These are phyloP conservation scores for Vanderwaltozyma tropicalis DNA, from an alignment of 805 yeast genomes.

Conservation along the genomic window DNA sequence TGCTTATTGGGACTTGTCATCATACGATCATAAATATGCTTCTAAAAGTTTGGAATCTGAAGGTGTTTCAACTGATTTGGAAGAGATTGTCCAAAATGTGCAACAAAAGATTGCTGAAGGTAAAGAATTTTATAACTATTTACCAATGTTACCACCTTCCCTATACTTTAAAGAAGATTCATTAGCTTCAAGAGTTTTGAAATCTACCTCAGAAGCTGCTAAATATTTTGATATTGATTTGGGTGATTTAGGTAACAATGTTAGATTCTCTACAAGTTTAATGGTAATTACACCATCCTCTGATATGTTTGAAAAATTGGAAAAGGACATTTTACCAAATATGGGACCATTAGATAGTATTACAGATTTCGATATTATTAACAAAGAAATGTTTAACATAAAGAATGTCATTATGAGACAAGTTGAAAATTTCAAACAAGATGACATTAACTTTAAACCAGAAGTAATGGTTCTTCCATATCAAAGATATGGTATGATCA, in stretches of 20 bases:
- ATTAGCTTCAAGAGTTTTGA: constrained; percentile 5
- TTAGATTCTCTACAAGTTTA: constrained; percentile 31
- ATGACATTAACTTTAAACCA: constrained; percentile 6
- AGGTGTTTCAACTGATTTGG: constrained; percentile 7
- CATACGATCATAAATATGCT: constrained; percentile 12
- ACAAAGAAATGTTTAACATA: constrained; percentile 7
- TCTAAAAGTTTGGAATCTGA: constrained; percentile 3
- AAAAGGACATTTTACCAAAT: constrained; percentile 8
- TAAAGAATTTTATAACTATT: constrained; percentile 21
- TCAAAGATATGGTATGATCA: constrained; percentile 16
- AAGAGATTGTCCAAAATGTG: constrained; percentile 8
- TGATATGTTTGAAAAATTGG: constrained; percentile 11
- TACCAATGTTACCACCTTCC: constrained; percentile 25
- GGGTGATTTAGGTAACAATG: constrained; percentile 10
- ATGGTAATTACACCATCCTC: constrained; percentile 44
- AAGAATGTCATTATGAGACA: constrained; percentile 3
- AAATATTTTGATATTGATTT: constrained; percentile 1
- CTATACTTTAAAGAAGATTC: constrained; percentile 3
- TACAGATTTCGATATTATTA: constrained; percentile 8
- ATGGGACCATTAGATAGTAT: neutral
- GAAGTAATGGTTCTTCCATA: constrained; percentile 17
- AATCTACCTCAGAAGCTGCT: constrained; percentile 4
- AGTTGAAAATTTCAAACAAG: neutral
- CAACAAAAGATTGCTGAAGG: constrained; percentile 5
- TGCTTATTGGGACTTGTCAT: constrained; percentile 32